Evolutionary conservation across 805 yeast species (phyloP).

Genomic region (Debaryomyces tyrocola): DNA sequence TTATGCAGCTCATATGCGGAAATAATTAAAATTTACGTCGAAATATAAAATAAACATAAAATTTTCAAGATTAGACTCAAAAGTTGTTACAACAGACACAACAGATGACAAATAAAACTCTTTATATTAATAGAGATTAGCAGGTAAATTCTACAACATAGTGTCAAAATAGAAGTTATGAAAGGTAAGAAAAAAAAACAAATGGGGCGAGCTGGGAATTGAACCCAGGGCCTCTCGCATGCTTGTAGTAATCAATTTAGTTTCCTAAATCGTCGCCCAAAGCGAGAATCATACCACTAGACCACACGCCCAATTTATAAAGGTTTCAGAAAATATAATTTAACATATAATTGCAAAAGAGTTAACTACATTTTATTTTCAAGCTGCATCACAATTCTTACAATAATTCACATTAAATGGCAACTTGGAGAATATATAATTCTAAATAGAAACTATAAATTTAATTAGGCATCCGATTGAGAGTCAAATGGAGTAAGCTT

Average conservation of each 20-base stretch:
- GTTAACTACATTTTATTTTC: too few species aligned
- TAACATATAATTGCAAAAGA: too few species aligned
- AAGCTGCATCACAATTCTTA: too few species aligned
- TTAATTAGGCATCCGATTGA: conserved; percentile 42
- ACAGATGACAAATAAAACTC: too few species aligned
- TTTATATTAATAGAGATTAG: too few species aligned
- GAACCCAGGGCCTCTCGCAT: conserved; percentile 64
- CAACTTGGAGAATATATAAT: neutral
- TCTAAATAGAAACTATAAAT: neutral
- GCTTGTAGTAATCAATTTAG: conserved; percentile 12
- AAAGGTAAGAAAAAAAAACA: conserved; percentile 1
- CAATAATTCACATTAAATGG: neutral
- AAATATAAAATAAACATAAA: too few species aligned
- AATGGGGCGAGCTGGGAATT: conserved; percentile 51
- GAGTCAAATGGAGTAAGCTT: conserved; percentile 70
- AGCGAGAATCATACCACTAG: conserved; percentile 24
- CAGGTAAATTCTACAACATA: too few species aligned
- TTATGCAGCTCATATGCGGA: too few species aligned
- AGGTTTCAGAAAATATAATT: neutral
- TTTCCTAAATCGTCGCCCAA: conserved; percentile 13
- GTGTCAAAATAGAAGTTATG: too few species aligned
- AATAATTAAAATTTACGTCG: too few species aligned
- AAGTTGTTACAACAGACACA: too few species aligned
- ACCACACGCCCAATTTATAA: conserved; percentile 14
- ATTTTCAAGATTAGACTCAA: too few species aligned